Conservation (phyloP, 2,329 filamentous ascomycete species). For the Lachnellula willkommii region DNA sequence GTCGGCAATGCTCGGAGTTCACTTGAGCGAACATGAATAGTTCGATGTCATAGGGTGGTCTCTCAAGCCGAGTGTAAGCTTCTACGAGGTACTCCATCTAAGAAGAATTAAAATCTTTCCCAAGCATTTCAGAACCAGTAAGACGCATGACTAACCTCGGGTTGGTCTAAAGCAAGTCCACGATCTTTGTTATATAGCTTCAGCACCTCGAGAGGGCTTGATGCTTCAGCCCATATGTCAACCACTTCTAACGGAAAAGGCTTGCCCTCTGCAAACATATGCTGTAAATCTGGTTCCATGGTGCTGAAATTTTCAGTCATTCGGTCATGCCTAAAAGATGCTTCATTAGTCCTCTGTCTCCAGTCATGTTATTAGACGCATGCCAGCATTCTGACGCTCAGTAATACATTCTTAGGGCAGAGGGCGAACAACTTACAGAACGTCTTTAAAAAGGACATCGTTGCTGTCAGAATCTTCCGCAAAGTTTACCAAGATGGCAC, state of each 20-base stretch:
- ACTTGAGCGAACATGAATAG: conserved; percentile 99
- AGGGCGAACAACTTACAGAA: conserved; percentile 42
- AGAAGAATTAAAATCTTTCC: not conserved
- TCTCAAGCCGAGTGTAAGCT: conserved; percentile 60
- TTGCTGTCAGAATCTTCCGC: conserved; percentile 45
- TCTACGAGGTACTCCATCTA: conserved; percentile 86
- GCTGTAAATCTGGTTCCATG: conserved; percentile 60
- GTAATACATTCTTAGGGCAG: no score
- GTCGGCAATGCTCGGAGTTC: conserved; percentile 83
- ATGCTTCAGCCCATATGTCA: conserved; percentile 61
- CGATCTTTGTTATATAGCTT: conserved; percentile 77
- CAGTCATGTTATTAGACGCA: not conserved
- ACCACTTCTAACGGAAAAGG: conserved; percentile 65
- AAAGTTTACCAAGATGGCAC: conserved; percentile 66
- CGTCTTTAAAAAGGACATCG: conserved; percentile 57
- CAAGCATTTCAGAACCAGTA: not conserved
- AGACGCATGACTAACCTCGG: conserved; percentile 46
- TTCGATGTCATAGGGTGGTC: conserved; percentile 74
- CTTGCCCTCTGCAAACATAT: conserved; percentile 70
- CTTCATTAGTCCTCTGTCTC: not conserved
- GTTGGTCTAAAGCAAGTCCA: conserved; percentile 79
- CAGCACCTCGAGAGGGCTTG: conserved; percentile 64
- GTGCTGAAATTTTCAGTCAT: conserved; percentile 85
- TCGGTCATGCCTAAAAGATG: conserved; percentile 59
- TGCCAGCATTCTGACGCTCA: no score